Evolutionary conservation across 2,329 filamentous ascomycete species (phyloP).

Genomic region (Trichophyton simii): DNA sequence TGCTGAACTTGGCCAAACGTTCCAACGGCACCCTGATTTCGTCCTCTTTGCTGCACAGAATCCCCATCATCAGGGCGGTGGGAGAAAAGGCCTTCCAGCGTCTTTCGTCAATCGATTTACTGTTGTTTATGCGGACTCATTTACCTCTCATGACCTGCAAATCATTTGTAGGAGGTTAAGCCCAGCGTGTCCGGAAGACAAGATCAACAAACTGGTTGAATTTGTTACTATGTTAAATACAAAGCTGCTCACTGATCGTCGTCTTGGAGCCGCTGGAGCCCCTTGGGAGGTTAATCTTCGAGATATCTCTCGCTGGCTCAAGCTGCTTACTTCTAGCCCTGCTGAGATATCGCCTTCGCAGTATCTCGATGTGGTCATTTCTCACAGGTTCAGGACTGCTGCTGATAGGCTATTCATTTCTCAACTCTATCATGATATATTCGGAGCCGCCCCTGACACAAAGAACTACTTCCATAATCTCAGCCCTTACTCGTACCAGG

Average conservation of each 20-base stretch:
- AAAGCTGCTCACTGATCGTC: slow-evolving; percentile 47
- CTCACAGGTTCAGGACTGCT: slow-evolving; percentile 70
- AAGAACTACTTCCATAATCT: slow-evolving; percentile 60
- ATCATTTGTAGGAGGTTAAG: slow-evolving; percentile 72
- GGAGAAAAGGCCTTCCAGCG: slow-evolving; percentile 81
- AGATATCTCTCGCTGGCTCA: slow-evolving; percentile 79
- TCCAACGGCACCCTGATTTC: slow-evolving; percentile 78
- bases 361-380: slow-evolving; percentile 69
- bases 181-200: slow-evolving; percentile 46
- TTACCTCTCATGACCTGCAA: slow-evolving; percentile 66
- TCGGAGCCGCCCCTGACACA: slow-evolving; percentile 39
- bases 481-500: slow-evolving; percentile 54
- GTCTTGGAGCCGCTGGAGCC: slow-evolving; percentile 48
- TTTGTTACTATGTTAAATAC: slow-evolving; percentile 74
- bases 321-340: slow-evolving; percentile 51
- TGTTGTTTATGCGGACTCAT: slow-evolving; percentile 90
- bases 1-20: slow-evolving; percentile 87
- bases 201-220: slow-evolving; percentile 55
- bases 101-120: slow-evolving; percentile 98
- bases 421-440: slow-evolving; percentile 53
- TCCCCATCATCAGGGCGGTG: slow-evolving; percentile 91
- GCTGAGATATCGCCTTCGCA: slow-evolving; percentile 54
- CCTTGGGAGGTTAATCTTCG: slow-evolving; percentile 96
- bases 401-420: slow-evolving; percentile 55
- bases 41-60: slow-evolving; percentile 96